Percentiles rank a stretch among this genome's conserved stretches.
These are phyloP conservation scores for Dactylellina parvicollis DNA, from an alignment of 2,329 filamentous ascomycete genomes.

Conservation along the genomic window DNA sequence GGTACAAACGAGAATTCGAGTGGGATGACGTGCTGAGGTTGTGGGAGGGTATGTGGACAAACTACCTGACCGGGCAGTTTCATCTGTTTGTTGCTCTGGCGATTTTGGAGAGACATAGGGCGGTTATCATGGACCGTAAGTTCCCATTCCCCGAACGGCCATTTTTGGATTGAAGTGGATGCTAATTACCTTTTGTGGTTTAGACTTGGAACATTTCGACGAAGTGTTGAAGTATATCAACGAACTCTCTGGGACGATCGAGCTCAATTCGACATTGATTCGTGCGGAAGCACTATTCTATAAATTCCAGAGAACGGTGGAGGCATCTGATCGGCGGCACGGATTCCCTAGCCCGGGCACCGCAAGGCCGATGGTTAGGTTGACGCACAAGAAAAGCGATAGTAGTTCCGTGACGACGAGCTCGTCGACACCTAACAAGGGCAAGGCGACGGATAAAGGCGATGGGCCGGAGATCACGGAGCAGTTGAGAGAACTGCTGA, in stretches of 20 bases:
- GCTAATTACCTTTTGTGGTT: neutral
- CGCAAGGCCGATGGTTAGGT: slow-evolving; percentile 38
- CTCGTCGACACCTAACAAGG: slow-evolving; percentile 18
- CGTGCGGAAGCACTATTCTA: slow-evolving; percentile 88
- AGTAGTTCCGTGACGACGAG: slow-evolving; percentile 7
- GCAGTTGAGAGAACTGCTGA: slow-evolving; percentile 34
- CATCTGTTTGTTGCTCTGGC: slow-evolving; percentile 94
- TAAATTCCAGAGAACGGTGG: slow-evolving; percentile 85
- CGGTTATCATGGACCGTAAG: slow-evolving; percentile 85
- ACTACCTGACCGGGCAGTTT: slow-evolving; percentile 86
- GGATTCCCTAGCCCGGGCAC: slow-evolving; percentile 60
- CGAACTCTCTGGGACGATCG: slow-evolving; percentile 91
- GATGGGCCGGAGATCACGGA: slow-evolving; percentile 51
- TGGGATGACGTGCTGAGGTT: slow-evolving; percentile 86
- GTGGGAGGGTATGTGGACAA: slow-evolving; percentile 96
- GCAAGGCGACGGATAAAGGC: slow-evolving; percentile 28
- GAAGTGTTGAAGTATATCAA: slow-evolving; percentile 99
- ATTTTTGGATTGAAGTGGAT: neutral
- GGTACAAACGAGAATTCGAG: slow-evolving; percentile 97
- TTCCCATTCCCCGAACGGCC: slow-evolving; percentile 10
- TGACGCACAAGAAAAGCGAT: slow-evolving; percentile 38
- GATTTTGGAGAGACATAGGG: slow-evolving; percentile 93
- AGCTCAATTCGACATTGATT: slow-evolving; percentile 84
- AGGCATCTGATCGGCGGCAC: slow-evolving; percentile 89
- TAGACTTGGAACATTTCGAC: slow-evolving; percentile 86